These are phyloP conservation scores for Cenchrus fungigraminus DNA, from an alignment of 176 grass and related monocot genomes.

Conservation along the genomic window DNA sequence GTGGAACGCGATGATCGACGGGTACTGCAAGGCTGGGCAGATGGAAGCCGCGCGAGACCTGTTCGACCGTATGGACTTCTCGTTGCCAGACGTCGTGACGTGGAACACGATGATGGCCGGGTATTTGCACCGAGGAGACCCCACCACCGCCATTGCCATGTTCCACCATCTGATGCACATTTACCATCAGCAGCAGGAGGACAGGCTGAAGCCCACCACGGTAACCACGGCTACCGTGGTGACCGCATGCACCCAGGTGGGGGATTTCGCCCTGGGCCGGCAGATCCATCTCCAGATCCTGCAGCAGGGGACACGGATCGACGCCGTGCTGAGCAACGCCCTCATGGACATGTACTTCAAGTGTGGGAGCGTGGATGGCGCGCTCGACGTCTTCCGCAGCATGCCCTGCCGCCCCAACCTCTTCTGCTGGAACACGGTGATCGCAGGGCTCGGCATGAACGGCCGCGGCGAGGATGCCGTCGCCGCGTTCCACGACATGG, in stretches of 20 bases:
- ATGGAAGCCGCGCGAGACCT: constrained; percentile 32
- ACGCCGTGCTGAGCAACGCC: constrained; percentile 46
- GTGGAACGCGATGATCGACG: constrained; percentile 62
- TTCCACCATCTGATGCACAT: constrained; percentile 32
- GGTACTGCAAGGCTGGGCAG: constrained; percentile 37
- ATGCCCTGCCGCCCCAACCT: constrained; percentile 38
- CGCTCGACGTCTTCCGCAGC: constrained; percentile 32
- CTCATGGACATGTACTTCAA: constrained; percentile 73
- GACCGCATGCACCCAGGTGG: constrained; percentile 46
- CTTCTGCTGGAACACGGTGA: constrained; percentile 65
- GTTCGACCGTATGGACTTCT: constrained; percentile 42
- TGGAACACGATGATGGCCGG: constrained; percentile 67
- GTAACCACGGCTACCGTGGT: constrained; percentile 52
- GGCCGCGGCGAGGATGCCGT: constrained; percentile 53
- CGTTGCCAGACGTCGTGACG: constrained; percentile 25
- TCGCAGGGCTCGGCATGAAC: constrained; percentile 53
- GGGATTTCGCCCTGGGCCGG: constrained; percentile 43
- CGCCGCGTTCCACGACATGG: constrained; percentile 42
- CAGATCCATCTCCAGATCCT: constrained; percentile 38
- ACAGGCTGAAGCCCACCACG: constrained; percentile 26
- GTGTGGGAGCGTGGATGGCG: constrained; percentile 43
- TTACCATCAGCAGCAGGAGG: background rate
- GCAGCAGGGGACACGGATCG: background rate
- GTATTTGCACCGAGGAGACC: constrained; percentile 34
- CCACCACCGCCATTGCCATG: background rate